These are phyloP conservation scores for Beauveria sp. DNA, from an alignment of 2,329 filamentous ascomycete genomes.

Conservation along the genomic window DNA sequence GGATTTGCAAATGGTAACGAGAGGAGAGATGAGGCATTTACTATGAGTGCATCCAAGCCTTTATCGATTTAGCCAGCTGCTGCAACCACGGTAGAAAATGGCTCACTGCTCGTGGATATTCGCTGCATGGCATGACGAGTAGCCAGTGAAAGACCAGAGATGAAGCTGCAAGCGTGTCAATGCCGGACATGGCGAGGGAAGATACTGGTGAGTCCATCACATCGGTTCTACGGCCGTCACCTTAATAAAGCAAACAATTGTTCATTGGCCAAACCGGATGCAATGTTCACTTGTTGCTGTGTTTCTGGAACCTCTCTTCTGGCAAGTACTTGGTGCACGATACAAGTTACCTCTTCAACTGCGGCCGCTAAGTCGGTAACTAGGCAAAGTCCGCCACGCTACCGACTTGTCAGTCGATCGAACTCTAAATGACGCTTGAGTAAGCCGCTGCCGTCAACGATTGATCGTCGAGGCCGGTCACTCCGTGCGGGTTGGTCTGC, in stretches of 20 bases:
- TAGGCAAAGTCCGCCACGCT: background rate
- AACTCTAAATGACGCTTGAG: background rate
- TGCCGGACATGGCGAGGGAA: background rate
- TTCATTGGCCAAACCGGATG: no score
- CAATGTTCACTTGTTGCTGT: background rate
- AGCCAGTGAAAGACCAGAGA: background rate
- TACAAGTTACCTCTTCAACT: background rate
- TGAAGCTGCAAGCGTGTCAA: background rate
- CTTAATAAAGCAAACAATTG: no score
- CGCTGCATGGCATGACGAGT: background rate
- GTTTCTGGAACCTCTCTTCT: no score
- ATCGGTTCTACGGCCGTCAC: no score
- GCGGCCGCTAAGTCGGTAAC: background rate
- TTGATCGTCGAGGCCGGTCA: background rate
- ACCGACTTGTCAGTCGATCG: no score
- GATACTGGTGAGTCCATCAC: background rate
- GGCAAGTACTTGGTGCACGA: background rate
- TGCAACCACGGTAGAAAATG: background rate
- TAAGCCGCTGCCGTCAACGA: background rate
- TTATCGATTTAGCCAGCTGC: background rate
- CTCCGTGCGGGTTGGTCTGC: background rate
- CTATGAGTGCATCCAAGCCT: background rate
- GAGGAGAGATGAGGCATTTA: no score
- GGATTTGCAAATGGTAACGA: no score
- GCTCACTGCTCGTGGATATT: no score